Percentiles rank a stretch among this genome's conserved stretches.
phyloP scores from a whole-genome alignment of 148 eudicot genomes.

The Chenopodium berlandieri region DNA sequence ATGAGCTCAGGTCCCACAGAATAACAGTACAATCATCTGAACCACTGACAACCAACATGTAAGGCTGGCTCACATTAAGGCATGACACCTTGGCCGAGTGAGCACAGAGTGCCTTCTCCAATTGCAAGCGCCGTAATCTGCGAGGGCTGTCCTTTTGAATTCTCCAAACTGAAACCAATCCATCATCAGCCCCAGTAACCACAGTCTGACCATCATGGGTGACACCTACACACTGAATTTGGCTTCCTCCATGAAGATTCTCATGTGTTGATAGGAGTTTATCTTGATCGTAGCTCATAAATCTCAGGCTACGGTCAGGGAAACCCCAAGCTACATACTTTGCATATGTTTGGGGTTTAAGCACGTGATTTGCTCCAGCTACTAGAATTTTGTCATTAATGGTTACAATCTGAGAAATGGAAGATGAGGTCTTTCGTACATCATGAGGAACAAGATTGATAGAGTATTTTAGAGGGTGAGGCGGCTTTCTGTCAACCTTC shows the following conservation, averaged over 20 bases:
- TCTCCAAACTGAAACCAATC: constrained; percentile 85
- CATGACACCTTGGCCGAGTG: constrained; percentile 75
- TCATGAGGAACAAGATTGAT: constrained; percentile 59
- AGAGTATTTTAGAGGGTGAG: constrained; percentile 71
- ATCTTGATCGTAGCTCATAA: constrained; percentile 80
- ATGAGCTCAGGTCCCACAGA: constrained; percentile 89
- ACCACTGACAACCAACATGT: constrained; percentile 90
- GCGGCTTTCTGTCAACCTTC: constrained; percentile 53
- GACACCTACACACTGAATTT: constrained; percentile 80
- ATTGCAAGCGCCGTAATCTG: constrained; percentile 42
- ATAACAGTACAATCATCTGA: constrained; percentile 91
- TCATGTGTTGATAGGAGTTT: constrained; percentile 93
- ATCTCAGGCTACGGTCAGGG: constrained; percentile 87
- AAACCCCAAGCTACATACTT: constrained; percentile 94
- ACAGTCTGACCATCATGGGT: constrained; percentile 83
- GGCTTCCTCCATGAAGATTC: constrained; percentile 83
- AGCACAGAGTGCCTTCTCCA: constrained; percentile 76
- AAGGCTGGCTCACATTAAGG: constrained; percentile 85
- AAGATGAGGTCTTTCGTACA: constrained; percentile 60
- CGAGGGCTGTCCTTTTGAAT: constrained; percentile 63
- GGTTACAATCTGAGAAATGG: constrained; percentile 69
- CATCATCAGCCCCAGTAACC: constrained; percentile 88
- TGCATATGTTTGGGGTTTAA: constrained; percentile 77
- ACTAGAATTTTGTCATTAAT: constrained; percentile 68
- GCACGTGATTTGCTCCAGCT: constrained; percentile 58